phyloP scores from a whole-genome alignment of 2,329 filamentous ascomycete species.

The Hirsutella thompsonii region DNA sequence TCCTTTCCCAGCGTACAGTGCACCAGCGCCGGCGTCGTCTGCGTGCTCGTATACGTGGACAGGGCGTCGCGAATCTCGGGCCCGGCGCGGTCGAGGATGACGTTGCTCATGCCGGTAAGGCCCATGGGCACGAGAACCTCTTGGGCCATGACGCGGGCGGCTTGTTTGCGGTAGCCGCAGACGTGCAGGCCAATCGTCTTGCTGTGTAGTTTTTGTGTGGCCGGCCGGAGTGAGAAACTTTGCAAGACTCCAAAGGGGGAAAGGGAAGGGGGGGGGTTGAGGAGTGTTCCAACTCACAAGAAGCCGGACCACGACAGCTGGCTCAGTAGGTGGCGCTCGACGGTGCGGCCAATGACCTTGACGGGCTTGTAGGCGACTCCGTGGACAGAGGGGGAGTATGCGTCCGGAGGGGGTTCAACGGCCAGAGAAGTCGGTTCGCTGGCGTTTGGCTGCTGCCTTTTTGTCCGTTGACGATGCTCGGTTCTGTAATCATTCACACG shows the following conservation, averaged over 20 bases:
- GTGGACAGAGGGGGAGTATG: slow-evolving; percentile 40
- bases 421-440: slow-evolving; percentile 8
- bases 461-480: slow-evolving; percentile 58
- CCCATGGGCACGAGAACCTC: slow-evolving; percentile 63
- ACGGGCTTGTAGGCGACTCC: slow-evolving; percentile 52
- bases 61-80: slow-evolving; percentile 38
- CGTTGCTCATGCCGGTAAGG: slow-evolving; percentile 54
- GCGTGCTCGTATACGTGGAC: slow-evolving; percentile 13
- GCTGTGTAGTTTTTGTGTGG: slow-evolving; percentile 7
- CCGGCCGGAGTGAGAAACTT: too few species aligned
- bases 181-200: slow-evolving; percentile 47
- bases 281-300: slow-evolving; percentile 30
- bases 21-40: slow-evolving; percentile 51
- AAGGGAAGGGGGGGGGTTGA: neutral
- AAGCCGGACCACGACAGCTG: slow-evolving; percentile 56
- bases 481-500: slow-evolving; percentile 44
- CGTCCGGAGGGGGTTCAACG: slow-evolving; percentile 25
- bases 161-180: slow-evolving; percentile 53
- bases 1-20: slow-evolving; percentile 91
- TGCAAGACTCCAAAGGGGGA: neutral
- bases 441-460: slow-evolving; percentile 9
- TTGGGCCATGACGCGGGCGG: slow-evolving; percentile 54
- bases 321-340: slow-evolving; percentile 55
- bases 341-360: slow-evolving; percentile 60
- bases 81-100: slow-evolving; percentile 56